Conservation (phyloP, 208 protist species). For the Angomonas desouzai region DNA sequence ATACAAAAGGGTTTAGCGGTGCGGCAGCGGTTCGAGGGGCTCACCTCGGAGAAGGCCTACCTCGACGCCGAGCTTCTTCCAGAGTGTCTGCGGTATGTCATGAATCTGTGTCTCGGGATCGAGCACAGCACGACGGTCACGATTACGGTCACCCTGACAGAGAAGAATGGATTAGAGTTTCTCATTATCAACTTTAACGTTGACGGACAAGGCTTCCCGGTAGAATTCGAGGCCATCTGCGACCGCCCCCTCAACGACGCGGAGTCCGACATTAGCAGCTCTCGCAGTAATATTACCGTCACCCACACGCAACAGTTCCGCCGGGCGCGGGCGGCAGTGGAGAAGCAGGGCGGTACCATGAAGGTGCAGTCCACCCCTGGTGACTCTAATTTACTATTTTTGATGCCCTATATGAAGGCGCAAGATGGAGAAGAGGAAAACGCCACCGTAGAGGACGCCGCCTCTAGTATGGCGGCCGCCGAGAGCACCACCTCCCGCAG, state of each 20-base stretch:
- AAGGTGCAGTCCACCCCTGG: slow-evolving; percentile 31
- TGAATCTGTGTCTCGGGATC: slow-evolving; percentile 36
- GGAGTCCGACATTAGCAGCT: slow-evolving; percentile 6
- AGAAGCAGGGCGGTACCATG: slow-evolving; percentile 79
- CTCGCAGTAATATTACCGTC: not conserved
- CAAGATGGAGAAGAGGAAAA: slow-evolving; percentile 39
- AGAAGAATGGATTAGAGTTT: slow-evolving; percentile 74
- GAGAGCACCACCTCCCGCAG: not conserved
- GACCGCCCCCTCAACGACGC: slow-evolving; percentile 20
- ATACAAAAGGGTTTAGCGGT: slow-evolving; percentile 51
- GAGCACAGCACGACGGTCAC: slow-evolving; percentile 22
- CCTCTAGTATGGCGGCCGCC: slow-evolving; percentile 6
- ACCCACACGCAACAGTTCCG: slow-evolving; percentile 31
- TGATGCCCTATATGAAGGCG: slow-evolving; percentile 71
- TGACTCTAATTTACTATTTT: slow-evolving; percentile 55
- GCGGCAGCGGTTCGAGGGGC: slow-evolving; percentile 64
- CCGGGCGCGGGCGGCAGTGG: slow-evolving; percentile 51
- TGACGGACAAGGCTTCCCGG: slow-evolving; percentile 45
- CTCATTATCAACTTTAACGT: slow-evolving; percentile 81
- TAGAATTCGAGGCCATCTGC: slow-evolving; percentile 37
- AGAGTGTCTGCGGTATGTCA: slow-evolving; percentile 74
- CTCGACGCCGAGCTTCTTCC: slow-evolving; percentile 63
- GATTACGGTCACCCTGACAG: slow-evolving; percentile 60
- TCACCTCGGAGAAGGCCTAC: slow-evolving; percentile 61
- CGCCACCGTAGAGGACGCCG: slow-evolving; percentile 25